Evolutionary conservation across 169 alveolate species (phyloP), one percentile per base, ranked within the genome.

Genomic region (Cardiosporidium cionae): DNA sequence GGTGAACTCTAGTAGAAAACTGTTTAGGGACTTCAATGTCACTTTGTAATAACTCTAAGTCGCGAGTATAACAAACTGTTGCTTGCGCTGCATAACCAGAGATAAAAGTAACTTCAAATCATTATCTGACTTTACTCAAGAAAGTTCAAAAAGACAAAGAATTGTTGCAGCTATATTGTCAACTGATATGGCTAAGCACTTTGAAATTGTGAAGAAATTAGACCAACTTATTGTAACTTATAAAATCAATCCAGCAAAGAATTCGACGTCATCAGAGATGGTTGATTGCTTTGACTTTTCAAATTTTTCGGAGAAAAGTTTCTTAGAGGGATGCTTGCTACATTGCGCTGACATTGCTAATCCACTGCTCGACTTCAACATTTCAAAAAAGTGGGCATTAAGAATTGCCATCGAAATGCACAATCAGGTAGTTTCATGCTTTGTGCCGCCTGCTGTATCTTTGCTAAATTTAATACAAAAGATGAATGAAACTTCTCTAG

Each of bases 101-200:
- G n/a, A n/a, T n/a, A n/a, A n/a, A n/a, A n/a, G n/a, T 6, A 6
- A 16, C 73, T 6, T 16, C 29, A 6, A 6, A 31, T 6, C 6
- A 6, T 7, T 66, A 16, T 31, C 7, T 31, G 72, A 7, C 4
- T 6, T 5, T 7, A 66, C 5, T 4, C 23, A 53, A 6, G 9
- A 4, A 36, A 5, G 32, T 52, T 35, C 58, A 4, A 33, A 33
- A 32, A 64, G 82, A n/a, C 54, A 52, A 37, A 65, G 72, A 33
- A 27, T 70, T 3, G 70, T 69, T 25, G 52, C 44, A 16, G 83
- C 83, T 29, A 77, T 77, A 7, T 54, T 77, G 62, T 71, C 77
- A 36, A 77, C 83, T 2, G 83, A 77, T n/a, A 77, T 77, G 83
- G 78, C 70, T 32, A 65, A 69, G 35, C 83, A 77, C 79, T 77